Evolutionary conservation across 495 filamentous ascomycete species (phyloP).

Genomic region (Sabuloglossum arenarium): DNA sequence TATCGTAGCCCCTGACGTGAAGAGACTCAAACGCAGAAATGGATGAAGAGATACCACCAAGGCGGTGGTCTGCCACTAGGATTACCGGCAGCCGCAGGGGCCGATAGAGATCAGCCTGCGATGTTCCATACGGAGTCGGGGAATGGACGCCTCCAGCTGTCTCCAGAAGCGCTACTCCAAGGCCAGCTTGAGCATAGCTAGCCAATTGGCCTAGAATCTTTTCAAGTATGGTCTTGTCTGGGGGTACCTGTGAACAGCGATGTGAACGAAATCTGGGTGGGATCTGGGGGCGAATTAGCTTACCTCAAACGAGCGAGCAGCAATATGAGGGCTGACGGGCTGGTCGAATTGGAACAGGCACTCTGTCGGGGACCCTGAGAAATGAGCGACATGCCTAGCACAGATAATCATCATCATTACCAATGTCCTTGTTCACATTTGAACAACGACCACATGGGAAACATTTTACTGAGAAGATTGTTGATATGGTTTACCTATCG

Average conservation of each 20-base stretch:
- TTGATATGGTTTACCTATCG: conserved; percentile 36
- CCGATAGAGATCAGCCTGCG: conserved; percentile 54
- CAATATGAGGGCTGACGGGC: conserved; percentile 54
- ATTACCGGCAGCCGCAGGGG: conserved; percentile 50
- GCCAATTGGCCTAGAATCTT: conserved; percentile 25
- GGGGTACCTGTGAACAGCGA: conserved; percentile 15
- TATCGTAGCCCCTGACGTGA: conserved; percentile 49
- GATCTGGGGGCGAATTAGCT: not conserved
- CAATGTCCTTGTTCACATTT: too few species aligned
- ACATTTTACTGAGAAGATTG: too few species aligned
- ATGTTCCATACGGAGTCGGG: conserved; percentile 48
- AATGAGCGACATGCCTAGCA: conserved; percentile 33
- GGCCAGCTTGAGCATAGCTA: conserved; percentile 18
- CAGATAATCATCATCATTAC: not conserved
- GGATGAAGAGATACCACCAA: conserved; percentile 55
- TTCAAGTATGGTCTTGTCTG: conserved; percentile 26
- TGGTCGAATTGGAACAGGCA: conserved; percentile 49
- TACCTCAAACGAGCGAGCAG: conserved; percentile 25
- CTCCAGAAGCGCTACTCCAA: conserved; percentile 38
- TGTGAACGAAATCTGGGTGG: not conserved
- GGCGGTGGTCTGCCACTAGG: conserved; percentile 44
- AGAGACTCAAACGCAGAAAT: conserved; percentile 60
- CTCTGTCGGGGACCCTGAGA: conserved; percentile 31
- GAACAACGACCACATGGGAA: too few species aligned
- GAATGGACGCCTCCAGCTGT: conserved; percentile 63